Conservation (phyloP, 2,329 filamentous ascomycete species). For the Pseudogymnoascus sp. region DNA sequence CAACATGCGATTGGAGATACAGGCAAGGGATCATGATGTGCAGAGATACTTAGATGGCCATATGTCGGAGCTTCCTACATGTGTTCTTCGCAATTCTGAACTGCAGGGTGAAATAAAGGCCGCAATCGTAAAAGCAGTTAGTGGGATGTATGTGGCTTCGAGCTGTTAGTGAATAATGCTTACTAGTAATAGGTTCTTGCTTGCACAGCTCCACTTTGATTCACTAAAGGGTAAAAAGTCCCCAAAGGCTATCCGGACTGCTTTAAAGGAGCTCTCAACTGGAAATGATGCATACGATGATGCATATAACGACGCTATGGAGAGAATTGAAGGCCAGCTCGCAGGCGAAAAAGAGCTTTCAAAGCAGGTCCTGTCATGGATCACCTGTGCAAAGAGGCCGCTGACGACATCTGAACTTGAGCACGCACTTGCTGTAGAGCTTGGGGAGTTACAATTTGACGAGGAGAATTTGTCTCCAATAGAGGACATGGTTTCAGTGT, state of each 20-base stretch:
- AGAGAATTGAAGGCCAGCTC: constrained; percentile 27
- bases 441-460: constrained; percentile 17
- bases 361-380: constrained; percentile 23
- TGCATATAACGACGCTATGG: too few relatives aligned
- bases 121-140: constrained; percentile 20
- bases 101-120: constrained; percentile 21
- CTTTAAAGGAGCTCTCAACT: constrained; percentile 25
- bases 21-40: constrained; percentile 28
- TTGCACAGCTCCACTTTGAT: constrained; percentile 27
- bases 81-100: constrained; percentile 13
- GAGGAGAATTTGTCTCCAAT: constrained; percentile 17
- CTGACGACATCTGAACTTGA: constrained; percentile 25
- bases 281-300: constrained; percentile 22
- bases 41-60: constrained; percentile 24
- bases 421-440: constrained; percentile 28
- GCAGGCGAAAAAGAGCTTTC: constrained; percentile 23
- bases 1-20: constrained; percentile 24
- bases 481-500: constrained; percentile 14
- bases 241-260: constrained; percentile 21
- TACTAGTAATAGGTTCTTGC: constrained; percentile 6
- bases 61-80: constrained; percentile 17
- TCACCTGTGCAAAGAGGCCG: constrained; percentile 22
- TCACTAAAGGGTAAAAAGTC: constrained; percentile 24
- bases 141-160: constrained; percentile 30
- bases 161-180: background rate